Percentiles rank a stretch among this genome's conserved stretches.
Evolutionary conservation across 257 asterid genomes (phyloP).

Genomic region (Solanum ahanhuiri): DNA sequence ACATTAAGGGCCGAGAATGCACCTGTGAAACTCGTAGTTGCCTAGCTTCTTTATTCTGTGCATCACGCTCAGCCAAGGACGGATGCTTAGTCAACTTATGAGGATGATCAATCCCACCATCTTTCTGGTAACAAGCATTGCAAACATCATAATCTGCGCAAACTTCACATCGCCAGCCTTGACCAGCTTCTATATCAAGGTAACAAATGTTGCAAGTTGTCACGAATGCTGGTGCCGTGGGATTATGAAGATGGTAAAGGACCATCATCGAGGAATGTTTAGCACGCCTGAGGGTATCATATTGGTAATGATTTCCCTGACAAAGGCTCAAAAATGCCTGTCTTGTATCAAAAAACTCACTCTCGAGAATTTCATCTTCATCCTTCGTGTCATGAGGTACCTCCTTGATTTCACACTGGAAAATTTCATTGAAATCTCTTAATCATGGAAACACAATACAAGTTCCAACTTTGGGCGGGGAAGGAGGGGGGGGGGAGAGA

Average conservation of each 20-base stretch:
- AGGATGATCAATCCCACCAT: slow-evolving; percentile 78
- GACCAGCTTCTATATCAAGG: slow-evolving; percentile 90
- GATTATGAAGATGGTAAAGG: slow-evolving; percentile 97
- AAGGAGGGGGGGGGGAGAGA: not conserved
- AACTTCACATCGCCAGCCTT: slow-evolving; percentile 97
- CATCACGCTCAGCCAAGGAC: slow-evolving; percentile 69
- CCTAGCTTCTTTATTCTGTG: slow-evolving; percentile 91
- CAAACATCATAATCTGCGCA: slow-evolving; percentile 94
- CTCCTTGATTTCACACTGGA: slow-evolving; percentile 60
- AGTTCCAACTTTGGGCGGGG: not conserved
- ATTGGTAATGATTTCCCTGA: slow-evolving; percentile 98
- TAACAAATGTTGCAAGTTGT: slow-evolving; percentile 55
- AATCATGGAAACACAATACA: slow-evolving; percentile 1
- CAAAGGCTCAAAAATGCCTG: slow-evolving; percentile 96
- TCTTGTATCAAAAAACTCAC: slow-evolving; percentile 98
- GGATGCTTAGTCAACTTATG: slow-evolving; percentile 76
- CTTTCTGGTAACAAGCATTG: slow-evolving; percentile 74
- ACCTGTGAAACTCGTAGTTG: slow-evolving; percentile 86
- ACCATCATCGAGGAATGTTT: slow-evolving; percentile 99
- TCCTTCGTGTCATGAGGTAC: slow-evolving; percentile 81
- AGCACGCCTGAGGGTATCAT: slow-evolving; percentile 95
- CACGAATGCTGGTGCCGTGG: slow-evolving; percentile 95
- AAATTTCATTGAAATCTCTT: slow-evolving; percentile 11
- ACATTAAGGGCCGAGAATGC: not conserved
- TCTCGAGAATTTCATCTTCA: slow-evolving; percentile 78